A percentile compares a stretch with the other conserved stretches of the same genome.
These are phyloP conservation scores for Kwoniella sp. DNA, from an alignment of 768 basidiomycete species.

Conservation along the genomic window DNA sequence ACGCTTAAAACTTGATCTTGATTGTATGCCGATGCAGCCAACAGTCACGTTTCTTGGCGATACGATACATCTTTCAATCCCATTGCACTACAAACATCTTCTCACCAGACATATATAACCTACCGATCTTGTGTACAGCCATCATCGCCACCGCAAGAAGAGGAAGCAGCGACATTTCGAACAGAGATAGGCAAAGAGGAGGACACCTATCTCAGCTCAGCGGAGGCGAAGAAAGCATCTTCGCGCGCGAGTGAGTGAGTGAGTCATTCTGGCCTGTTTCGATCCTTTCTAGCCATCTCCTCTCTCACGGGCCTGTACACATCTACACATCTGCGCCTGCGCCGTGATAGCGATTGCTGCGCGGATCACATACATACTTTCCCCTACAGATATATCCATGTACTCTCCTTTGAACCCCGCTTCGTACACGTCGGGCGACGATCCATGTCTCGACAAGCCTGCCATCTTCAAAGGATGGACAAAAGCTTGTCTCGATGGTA, in stretches of 20 bases:
- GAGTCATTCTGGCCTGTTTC: not conserved
- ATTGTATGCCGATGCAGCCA: not conserved
- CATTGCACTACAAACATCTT: not conserved
- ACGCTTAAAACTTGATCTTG: not conserved
- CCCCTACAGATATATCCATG: not conserved
- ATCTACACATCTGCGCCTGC: not conserved
- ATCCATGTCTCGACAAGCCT: not conserved
- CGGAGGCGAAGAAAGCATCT: too few species aligned
- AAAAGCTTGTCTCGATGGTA: not conserved
- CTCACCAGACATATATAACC: too few species aligned
- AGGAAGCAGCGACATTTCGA: not conserved
- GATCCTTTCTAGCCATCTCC: slow-evolving; percentile 1
- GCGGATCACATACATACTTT: not conserved
- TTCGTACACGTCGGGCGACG: not conserved
- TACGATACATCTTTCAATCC: not conserved
- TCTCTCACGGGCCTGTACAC: not conserved
- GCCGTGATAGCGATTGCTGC: too few species aligned
- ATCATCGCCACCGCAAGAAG: too few species aligned
- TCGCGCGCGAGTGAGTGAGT: slow-evolving; percentile 1
- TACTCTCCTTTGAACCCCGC: not conserved
- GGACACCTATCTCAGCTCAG: too few species aligned
- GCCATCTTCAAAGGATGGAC: not conserved
- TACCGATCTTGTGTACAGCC: not conserved
- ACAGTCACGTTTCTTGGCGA: not conserved
- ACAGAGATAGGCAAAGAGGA: too few species aligned